Conservation (phyloP, 1,139 yeast genomes). For the Geotrichum histeridarum region DNA sequence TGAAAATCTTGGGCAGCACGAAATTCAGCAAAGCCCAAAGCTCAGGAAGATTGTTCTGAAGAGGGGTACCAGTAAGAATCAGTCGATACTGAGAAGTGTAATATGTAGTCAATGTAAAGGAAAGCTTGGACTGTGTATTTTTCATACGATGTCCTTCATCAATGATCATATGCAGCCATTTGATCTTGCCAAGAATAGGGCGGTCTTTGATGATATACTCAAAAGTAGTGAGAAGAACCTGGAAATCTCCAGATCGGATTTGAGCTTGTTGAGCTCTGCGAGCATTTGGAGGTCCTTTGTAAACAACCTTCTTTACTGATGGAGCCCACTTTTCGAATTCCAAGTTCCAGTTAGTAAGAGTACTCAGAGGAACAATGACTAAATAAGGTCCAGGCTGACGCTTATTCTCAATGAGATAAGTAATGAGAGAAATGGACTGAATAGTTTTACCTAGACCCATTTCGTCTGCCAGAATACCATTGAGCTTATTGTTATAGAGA, state of each 20-base stretch:
- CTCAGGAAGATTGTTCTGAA: conserved; percentile 93
- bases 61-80: conserved; percentile 94
- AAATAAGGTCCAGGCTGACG: conserved; percentile 66
- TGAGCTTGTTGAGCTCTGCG: conserved; percentile 72
- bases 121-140: conserved; percentile 81
- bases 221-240: conserved; percentile 87
- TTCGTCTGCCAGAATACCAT: conserved; percentile 95
- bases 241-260: conserved; percentile 76
- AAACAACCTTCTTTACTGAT: conserved; percentile 65
- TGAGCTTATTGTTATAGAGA: conserved; percentile 71
- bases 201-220: conserved; percentile 91
- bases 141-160: conserved; percentile 99
- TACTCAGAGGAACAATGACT: conserved; percentile 90
- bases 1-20: conserved; percentile 94
- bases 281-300: conserved; percentile 86
- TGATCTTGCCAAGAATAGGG: conserved; percentile 66
- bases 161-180: conserved; percentile 95
- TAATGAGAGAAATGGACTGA: conserved; percentile 85
- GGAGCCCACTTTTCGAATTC: conserved; percentile 99
- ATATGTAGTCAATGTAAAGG: conserved; percentile 74
- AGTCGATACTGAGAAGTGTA: conserved; percentile 81
- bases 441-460: conserved; percentile 97
- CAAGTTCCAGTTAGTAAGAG: conserved; percentile 91
- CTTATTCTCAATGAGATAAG: conserved; percentile 70
- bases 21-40: conserved; percentile 94